Base-by-base conservation (phyloP, 2,329 filamentous ascomycete species). In the Colletotrichum coccodes region DNA sequence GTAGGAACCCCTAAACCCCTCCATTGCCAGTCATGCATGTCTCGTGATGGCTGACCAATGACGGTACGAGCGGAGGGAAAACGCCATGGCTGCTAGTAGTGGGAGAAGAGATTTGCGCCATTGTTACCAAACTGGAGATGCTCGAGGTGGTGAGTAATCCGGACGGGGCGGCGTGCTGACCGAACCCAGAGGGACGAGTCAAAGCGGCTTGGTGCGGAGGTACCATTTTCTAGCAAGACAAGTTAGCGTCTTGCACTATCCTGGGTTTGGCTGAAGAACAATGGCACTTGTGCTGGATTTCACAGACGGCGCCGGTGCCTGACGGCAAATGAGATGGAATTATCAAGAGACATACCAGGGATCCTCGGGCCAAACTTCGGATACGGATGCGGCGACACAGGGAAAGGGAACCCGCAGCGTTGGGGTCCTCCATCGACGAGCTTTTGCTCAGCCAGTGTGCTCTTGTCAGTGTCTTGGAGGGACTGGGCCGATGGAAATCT, bases 361-460 rank as follows among this genome's bases (percentile, higher is more conserved):
- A 59, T 3, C n/a, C 32, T 12, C 34, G 7, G 56, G 11, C 38
- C 21, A 32, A 49, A 38, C 49, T 7, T 36, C 52, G 65, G 38
- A 26, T 63, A 60, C 52, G 65, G 38, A 30, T 63, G 60, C 38
- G 54, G 18, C 60, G 42, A 64, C 52, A 57, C 50, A 44, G 42
- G 42, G 36, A 44, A 42, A 44, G 42, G 42, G 36, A 44, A 42
- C 40, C 23, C 21, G 59, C 54, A 57, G 49, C 52, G 23, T 58
- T 50, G 42, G 36, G 38, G 9, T 53, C 14, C 36, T 23, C 38
- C 47, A 28, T 61, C 9, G 30, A 36, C 14, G 30, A 14, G 18
- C 16, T 54, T 30, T 63, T 63, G 46, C 26, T 32, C 36, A 34
- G 30, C 46, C 28, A 32, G 11, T 54, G 30, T 68, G 53, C 60